phyloP scores from a whole-genome alignment of 345 rosid genomes.

The Euphorbia peplus region DNA sequence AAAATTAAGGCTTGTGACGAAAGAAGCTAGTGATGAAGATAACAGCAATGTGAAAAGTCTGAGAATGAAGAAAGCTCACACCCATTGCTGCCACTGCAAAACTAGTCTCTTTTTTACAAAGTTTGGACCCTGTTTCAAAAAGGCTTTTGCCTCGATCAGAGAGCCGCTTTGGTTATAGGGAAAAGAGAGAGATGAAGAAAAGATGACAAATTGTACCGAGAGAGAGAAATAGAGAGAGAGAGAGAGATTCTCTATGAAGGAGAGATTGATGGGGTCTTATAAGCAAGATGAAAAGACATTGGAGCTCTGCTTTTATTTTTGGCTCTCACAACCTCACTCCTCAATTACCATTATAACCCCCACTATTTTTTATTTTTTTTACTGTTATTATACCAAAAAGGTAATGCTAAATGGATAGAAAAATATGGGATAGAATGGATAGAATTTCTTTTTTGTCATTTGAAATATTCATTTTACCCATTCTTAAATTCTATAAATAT shows the following conservation, averaged over 20 bases:
- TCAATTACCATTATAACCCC: slow-evolving; percentile 17
- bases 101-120: background rate
- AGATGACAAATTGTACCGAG: slow-evolving; percentile 1
- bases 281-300: slow-evolving; percentile 15
- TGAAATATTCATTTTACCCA: too few species aligned
- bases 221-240: slow-evolving; percentile 11
- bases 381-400: too few species aligned
- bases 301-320: slow-evolving; percentile 6
- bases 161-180: background rate
- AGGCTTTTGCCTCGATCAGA: background rate
- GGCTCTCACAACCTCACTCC: background rate
- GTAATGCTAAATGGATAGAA: too few species aligned
- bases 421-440: too few species aligned
- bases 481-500: too few species aligned
- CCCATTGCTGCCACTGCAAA: slow-evolving; percentile 13
- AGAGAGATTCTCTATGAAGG: slow-evolving; percentile 6
- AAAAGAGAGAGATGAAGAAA: slow-evolving; percentile 8
- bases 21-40: slow-evolving; percentile 9
- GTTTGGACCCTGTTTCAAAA: background rate
- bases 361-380: too few species aligned
- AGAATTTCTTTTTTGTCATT: too few species aligned
- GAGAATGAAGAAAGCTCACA: slow-evolving; percentile 16
- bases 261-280: slow-evolving; percentile 17
- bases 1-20: slow-evolving; percentile 1
- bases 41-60: slow-evolving; percentile 23